These are phyloP conservation scores for Rutidosis leptorrhynchoides DNA, from an alignment of 129 eudicot species.

Conservation along the genomic window DNA sequence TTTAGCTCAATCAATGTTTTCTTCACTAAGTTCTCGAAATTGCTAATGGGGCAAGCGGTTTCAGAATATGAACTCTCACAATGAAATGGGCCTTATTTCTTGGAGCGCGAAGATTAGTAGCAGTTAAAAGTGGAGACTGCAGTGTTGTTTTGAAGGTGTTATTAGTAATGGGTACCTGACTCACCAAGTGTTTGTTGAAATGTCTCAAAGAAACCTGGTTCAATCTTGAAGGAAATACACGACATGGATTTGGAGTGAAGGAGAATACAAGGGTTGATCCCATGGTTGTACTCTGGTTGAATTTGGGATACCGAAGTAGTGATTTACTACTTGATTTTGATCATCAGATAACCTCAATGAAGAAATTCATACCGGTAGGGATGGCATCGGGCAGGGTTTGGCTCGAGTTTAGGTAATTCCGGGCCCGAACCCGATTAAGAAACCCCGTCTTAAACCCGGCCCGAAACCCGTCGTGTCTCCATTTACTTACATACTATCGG, in stretches of 20 bases:
- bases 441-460: too few species aligned
- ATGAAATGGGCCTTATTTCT: slow-evolving; percentile 25
- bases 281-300: slow-evolving; percentile 31
- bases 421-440: too few species aligned
- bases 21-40: slow-evolving; percentile 26
- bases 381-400: too few species aligned
- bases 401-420: too few species aligned
- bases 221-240: slow-evolving; percentile 1
- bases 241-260: slow-evolving; percentile 36
- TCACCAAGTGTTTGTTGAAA: slow-evolving; percentile 57
- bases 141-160: slow-evolving; percentile 17
- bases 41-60: slow-evolving; percentile 8
- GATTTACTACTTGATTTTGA: slow-evolving; percentile 26
- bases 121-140: slow-evolving; percentile 10
- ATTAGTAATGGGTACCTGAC: slow-evolving; percentile 18
- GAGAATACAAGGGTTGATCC: slow-evolving; percentile 41
- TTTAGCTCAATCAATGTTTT: slow-evolving; percentile 41
- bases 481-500: too few species aligned
- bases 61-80: slow-evolving; percentile 41
- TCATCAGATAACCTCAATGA: slow-evolving; percentile 35
- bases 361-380: too few species aligned
- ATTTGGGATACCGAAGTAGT: not conserved
- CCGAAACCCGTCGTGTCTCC: too few species aligned
- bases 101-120: slow-evolving; percentile 13
- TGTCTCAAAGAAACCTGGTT: slow-evolving; percentile 41